phyloP scores from a whole-genome alignment of 164 flowering plant genomes.

The Amborella trichopoda region DNA sequence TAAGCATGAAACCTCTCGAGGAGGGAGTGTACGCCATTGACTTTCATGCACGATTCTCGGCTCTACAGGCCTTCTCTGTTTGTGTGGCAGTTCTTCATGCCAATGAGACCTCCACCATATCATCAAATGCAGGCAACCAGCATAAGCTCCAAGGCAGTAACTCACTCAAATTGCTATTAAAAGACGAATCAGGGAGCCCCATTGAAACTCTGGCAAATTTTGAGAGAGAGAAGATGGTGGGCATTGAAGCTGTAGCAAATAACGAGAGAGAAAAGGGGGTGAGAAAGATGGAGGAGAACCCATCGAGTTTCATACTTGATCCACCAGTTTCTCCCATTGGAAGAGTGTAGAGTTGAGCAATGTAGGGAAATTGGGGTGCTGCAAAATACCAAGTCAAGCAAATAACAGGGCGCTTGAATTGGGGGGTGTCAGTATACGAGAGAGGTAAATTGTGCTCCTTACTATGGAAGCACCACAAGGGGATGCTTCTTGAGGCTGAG shows the following conservation, averaged over 20 bases:
- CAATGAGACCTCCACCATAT: constrained; percentile 32
- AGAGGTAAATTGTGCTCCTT: no score
- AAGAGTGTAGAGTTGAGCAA: constrained; percentile 48
- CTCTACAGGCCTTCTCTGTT: constrained; percentile 83
- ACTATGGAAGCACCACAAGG: no score
- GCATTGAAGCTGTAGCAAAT: constrained; percentile 37
- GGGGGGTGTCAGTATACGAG: no score
- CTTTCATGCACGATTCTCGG: constrained; percentile 75
- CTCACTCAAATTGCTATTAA: constrained; percentile 47
- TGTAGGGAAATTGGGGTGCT: no score
- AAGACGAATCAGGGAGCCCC: constrained; percentile 50
- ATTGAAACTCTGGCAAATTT: constrained; percentile 44
- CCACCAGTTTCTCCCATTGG: constrained; percentile 84
- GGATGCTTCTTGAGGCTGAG: no score
- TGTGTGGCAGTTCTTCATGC: constrained; percentile 71
- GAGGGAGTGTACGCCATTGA: constrained; percentile 61
- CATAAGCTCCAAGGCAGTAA: constrained; percentile 27
- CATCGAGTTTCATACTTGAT: constrained; percentile 34
- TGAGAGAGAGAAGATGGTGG: constrained; percentile 34
- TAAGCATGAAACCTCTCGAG: constrained; percentile 30
- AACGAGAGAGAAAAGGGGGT: constrained; percentile 40
- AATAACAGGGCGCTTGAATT: no score
- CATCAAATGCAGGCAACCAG: constrained; percentile 15
- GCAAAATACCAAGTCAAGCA: no score
- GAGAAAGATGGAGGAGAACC: constrained; percentile 27